Conservation (phyloP, 306 rosid species). For the Arachis hypogaea region DNA sequence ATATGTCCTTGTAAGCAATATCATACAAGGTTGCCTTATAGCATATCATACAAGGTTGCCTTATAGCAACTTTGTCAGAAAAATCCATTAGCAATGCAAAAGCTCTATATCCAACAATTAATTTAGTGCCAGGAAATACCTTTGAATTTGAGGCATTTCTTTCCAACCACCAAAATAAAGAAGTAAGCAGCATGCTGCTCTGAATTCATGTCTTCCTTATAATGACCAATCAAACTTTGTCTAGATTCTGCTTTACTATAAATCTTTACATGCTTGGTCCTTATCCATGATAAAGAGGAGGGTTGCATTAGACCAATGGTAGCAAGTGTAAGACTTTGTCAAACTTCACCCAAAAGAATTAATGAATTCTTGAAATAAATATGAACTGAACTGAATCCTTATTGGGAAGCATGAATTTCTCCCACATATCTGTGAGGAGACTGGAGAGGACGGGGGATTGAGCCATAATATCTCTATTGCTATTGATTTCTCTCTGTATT, state of each 20-base stretch:
- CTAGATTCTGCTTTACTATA: not conserved
- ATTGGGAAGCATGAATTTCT: not conserved
- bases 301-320: not conserved
- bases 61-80: not conserved
- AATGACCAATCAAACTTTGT: not conserved
- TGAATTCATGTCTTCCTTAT: not conserved
- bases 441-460: not conserved
- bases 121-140: conserved; percentile 17
- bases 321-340: not conserved
- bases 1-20: not conserved
- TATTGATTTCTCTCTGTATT: not conserved
- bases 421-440: not conserved
- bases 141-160: not conserved
- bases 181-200: not conserved
- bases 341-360: not conserved
- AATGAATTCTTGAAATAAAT: not conserved
- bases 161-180: not conserved
- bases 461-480: not conserved
- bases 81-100: not conserved
- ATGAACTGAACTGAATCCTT: conserved; percentile 9
- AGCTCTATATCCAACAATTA: not conserved
- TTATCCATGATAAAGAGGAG: not conserved
- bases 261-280: not conserved
- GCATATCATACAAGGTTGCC: not conserved
- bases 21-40: not conserved